Percentiles rank a stretch among this genome's conserved stretches.
phyloP scores from a whole-genome alignment of 805 yeast species.

The Candida multigemmis region DNA sequence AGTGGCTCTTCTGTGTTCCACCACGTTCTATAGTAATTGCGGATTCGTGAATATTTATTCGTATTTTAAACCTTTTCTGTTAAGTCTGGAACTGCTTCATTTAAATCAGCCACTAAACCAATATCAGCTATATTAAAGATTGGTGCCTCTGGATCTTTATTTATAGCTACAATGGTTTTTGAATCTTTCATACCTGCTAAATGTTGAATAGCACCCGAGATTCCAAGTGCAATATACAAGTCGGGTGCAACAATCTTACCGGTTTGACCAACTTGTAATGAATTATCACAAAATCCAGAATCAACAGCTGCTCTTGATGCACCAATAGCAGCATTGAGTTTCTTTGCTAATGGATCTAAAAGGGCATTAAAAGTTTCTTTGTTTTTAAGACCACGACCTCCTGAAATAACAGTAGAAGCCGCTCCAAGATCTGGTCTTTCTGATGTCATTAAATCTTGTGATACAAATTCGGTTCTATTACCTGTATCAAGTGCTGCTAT shows the following conservation, averaged over 20 bases:
- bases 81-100: slow-evolving; percentile 83
- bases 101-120: slow-evolving; percentile 84
- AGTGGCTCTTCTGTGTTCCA: too few species aligned
- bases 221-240: slow-evolving; percentile 84
- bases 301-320: slow-evolving; percentile 99
- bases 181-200: slow-evolving; percentile 98
- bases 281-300: slow-evolving; percentile 90
- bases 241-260: slow-evolving; percentile 98
- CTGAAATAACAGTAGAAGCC: slow-evolving; percentile 75
- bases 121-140: slow-evolving; percentile 86
- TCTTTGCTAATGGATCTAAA: slow-evolving; percentile 75
- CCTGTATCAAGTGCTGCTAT: slow-evolving; percentile 30
- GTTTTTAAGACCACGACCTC: slow-evolving; percentile 89
- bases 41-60: neutral
- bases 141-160: slow-evolving; percentile 91
- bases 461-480: slow-evolving; percentile 52
- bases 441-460: slow-evolving; percentile 64
- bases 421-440: slow-evolving; percentile 89
- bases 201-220: slow-evolving; percentile 97
- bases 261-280: slow-evolving; percentile 95
- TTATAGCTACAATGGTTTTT: slow-evolving; percentile 86
- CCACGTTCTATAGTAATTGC: too few species aligned
- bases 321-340: slow-evolving; percentile 87
- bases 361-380: slow-evolving; percentile 77
- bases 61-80: slow-evolving; percentile 51